These are phyloP conservation scores for Acer campestre DNA, from an alignment of 345 rosid genomes.

Conservation along the genomic window DNA sequence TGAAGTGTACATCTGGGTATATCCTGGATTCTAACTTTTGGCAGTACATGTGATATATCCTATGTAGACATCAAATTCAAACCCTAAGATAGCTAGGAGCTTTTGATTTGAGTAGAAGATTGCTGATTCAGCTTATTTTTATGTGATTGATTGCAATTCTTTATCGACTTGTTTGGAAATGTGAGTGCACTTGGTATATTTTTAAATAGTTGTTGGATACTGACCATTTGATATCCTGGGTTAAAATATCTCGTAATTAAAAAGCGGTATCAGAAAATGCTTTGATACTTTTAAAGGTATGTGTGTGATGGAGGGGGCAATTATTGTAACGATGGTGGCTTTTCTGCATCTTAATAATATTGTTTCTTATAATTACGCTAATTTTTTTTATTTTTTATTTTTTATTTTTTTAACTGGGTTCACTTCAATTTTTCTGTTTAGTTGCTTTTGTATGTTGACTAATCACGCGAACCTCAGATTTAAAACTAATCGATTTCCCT, in stretches of 20 bases:
- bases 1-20: neutral
- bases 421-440: neutral
- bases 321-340: neutral
- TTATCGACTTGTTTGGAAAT: neutral
- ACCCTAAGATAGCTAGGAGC: neutral
- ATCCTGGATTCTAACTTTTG: neutral
- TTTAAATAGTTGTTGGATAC: neutral
- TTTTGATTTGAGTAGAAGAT: constrained; percentile 1
- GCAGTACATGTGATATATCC: constrained; percentile 1
- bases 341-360: neutral
- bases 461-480: neutral
- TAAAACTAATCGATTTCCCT: neutral
- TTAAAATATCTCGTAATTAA: neutral
- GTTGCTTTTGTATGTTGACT: neutral
- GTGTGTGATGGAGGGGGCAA: constrained; percentile 5
- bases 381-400: too few species aligned
- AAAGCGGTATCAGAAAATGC: neutral
- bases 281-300: neutral
- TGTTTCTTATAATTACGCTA: neutral
- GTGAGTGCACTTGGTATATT: neutral
- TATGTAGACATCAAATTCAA: neutral
- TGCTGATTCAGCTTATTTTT: neutral
- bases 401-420: neutral
- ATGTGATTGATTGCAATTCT: neutral
- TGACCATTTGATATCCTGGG: neutral